Base-by-base conservation (phyloP, 1,284 basidiomycete species). In the Fistulinella cinereoalba region DNA sequence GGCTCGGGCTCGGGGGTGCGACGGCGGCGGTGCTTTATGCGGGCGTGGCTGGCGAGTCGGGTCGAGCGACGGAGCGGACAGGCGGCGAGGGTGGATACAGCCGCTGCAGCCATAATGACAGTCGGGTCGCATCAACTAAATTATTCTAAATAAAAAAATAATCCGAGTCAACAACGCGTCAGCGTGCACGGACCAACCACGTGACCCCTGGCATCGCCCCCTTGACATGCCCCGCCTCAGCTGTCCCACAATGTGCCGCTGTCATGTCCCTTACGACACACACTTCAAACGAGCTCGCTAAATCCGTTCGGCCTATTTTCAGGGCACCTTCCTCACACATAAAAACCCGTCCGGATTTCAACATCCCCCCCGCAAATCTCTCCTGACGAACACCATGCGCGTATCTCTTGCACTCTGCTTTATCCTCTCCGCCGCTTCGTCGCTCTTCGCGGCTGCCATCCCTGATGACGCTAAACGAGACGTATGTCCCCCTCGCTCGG, bases 1-100 rank as follows among this genome's bases (percentile, higher is more conserved):
- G 63, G 63, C 16, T 54, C 63, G 4, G 65, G 62, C 18, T 64
- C 67, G 52, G 67, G 63, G 0, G 62, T 65, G 29, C 62, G 65
- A 31, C 67, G 65, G 2, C 65, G 65, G 43, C 62, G 61, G 33
- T 65, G 62, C 0, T 63, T 64, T 46, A 64, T 24, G 52, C 53
- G 56, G n/a, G 55, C 50, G 47, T 58, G 56, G 18, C n/a, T n/a
- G n/a, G 61, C 55, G 34, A 61, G 57, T 33, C 60, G 51, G 21
- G 60, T 49, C 2, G 60, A 61, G 21, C 60, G 60, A 42, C 60
- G 60, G 44, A 61, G 62, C 34, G 59, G 59, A 60, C 58, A 61
- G 48, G 61, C 44, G 44, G n/a, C n/a, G n/a, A 64, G 52, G 18
- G 47, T 28, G 32, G 56, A 58, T 47, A 61, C 34, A 46, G 60